These are phyloP conservation scores for Colletotrichum sp. DNA, from an alignment of 2,329 filamentous ascomycete species.

Conservation along the genomic window DNA sequence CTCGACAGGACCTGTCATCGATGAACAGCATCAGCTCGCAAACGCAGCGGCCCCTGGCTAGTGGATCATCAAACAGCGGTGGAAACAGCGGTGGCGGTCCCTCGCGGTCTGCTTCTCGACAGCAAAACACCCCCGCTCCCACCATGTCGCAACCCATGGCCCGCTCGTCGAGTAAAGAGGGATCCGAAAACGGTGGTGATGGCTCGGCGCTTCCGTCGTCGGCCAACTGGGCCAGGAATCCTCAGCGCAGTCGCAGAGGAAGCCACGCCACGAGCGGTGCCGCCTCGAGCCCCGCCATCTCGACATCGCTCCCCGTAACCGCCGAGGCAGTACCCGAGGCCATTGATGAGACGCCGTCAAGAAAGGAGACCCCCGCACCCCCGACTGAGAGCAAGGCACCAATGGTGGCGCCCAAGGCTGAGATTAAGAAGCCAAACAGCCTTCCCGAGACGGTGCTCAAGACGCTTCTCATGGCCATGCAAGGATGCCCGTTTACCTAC, in stretches of 20 bases:
- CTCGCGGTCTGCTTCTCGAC: slow-evolving; percentile 58
- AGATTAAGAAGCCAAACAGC: background rate
- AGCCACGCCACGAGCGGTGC: slow-evolving; percentile 84
- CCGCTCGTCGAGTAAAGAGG: slow-evolving; percentile 79
- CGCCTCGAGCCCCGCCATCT: slow-evolving; percentile 82
- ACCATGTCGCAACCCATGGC: slow-evolving; percentile 67
- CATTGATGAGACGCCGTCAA: slow-evolving; percentile 37
- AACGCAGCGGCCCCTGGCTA: slow-evolving; percentile 63
- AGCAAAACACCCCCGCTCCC: slow-evolving; percentile 48
- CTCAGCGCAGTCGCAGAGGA: slow-evolving; percentile 70
- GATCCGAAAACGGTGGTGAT: slow-evolving; percentile 73
- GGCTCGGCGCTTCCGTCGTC: slow-evolving; percentile 91
- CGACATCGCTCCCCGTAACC: slow-evolving; percentile 59
- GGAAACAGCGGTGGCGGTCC: slow-evolving; percentile 50
- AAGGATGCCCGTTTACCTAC: slow-evolving; percentile 37
- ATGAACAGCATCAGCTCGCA: slow-evolving; percentile 90
- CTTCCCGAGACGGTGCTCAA: slow-evolving; percentile 30
- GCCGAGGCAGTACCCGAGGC: slow-evolving; percentile 54
- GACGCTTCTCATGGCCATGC: slow-evolving; percentile 42
- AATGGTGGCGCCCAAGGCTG: background rate
- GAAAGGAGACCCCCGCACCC: slow-evolving; percentile 31
- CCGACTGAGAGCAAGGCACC: background rate
- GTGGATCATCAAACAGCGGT: slow-evolving; percentile 8
- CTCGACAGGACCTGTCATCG: slow-evolving; percentile 89
- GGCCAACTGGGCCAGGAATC: slow-evolving; percentile 86